A percentile compares a stretch with the other conserved stretches of the same genome.
These are phyloP conservation scores for Puccinia hordei DNA, from an alignment of 1,284 basidiomycete genomes.

Conservation along the genomic window DNA sequence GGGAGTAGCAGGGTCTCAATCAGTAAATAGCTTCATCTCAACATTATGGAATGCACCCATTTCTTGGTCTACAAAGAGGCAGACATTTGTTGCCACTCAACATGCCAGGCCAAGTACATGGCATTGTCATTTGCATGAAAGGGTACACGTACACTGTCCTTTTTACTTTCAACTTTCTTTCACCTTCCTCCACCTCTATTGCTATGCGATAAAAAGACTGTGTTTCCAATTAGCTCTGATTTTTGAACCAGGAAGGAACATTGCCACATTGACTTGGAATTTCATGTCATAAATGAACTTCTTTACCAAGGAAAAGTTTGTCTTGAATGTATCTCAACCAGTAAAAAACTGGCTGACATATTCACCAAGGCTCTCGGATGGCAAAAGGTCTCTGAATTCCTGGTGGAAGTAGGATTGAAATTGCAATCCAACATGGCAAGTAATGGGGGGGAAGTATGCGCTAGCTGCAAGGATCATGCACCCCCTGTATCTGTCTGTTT, in stretches of 20 bases:
- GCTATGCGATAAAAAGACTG: neutral
- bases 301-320: neutral
- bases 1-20: slow-evolving; percentile 4
- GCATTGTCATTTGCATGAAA: neutral
- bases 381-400: too few species aligned
- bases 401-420: too few species aligned
- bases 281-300: neutral
- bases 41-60: neutral
- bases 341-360: too few species aligned
- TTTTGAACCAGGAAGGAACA: neutral
- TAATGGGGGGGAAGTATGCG: too few species aligned
- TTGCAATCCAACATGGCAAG: too few species aligned
- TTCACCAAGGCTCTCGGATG: too few species aligned
- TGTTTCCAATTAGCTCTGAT: neutral
- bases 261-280: neutral
- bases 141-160: neutral
- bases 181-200: neutral
- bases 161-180: neutral
- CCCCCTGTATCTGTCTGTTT: too few species aligned
- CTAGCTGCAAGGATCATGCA: too few species aligned
- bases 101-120: slow-evolving; percentile 30
- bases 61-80: slow-evolving; percentile 1
- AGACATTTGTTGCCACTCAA: slow-evolving; percentile 20
- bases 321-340: too few species aligned
- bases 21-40: neutral